Conservation (phyloP, 2,329 filamentous ascomycete genomes). For the Colletotrichum navitas region DNA sequence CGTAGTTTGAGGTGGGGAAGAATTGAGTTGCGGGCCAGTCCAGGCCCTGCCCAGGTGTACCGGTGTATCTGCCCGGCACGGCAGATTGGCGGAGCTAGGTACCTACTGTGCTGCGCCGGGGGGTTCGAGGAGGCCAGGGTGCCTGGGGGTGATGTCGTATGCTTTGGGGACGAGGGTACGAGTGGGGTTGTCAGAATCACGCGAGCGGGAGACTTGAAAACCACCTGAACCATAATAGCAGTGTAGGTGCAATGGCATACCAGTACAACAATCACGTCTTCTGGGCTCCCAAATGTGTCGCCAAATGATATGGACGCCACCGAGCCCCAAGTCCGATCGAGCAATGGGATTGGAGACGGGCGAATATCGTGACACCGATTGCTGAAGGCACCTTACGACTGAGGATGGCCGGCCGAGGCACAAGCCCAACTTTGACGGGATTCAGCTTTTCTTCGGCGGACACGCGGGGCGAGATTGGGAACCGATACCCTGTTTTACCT, state of each 20-base stretch:
- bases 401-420: background rate
- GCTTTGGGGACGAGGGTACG: background rate
- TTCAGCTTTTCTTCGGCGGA: background rate
- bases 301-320: conserved; percentile 24
- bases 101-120: background rate
- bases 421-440: background rate
- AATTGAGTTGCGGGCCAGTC: conserved; percentile 16
- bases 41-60: conserved; percentile 33
- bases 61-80: conserved; percentile 19
- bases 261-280: background rate
- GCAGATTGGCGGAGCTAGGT: background rate
- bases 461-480: background rate
- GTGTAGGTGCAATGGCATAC: background rate
- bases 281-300: background rate
- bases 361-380: conserved; percentile 1
- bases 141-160: background rate
- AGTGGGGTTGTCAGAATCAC: conserved; percentile 15
- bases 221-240: background rate
- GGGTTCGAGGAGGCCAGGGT: background rate
- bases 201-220: conserved; percentile 11
- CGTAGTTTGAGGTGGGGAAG: conserved; percentile 17
- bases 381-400: conserved; percentile 8
- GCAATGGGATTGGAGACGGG: conserved; percentile 1
- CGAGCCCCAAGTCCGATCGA: conserved; percentile 2
- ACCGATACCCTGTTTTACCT: conserved; percentile 5